These are phyloP conservation scores for Eucalyptus paniculata DNA, from an alignment of 345 rosid genomes.

Conservation along the genomic window DNA sequence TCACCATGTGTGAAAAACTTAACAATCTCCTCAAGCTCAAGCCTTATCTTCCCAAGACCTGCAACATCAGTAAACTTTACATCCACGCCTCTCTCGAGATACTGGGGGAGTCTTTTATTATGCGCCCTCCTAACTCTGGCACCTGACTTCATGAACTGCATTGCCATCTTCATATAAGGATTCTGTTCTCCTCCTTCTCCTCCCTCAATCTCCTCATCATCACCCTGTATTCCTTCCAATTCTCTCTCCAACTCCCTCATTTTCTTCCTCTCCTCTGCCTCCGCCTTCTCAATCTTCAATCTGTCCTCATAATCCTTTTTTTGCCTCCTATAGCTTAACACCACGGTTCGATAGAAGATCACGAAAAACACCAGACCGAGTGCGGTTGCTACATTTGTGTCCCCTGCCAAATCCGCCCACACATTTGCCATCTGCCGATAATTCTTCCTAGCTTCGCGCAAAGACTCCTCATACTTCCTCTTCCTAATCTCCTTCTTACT, in stretches of 20 bases:
- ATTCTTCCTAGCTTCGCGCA: constrained; percentile 50
- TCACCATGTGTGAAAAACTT: constrained; percentile 97
- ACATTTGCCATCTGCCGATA: constrained; percentile 31
- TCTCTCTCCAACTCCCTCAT: constrained; percentile 78
- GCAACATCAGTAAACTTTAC: constrained; percentile 91
- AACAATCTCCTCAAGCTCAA: constrained; percentile 92
- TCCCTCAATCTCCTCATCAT: constrained; percentile 41
- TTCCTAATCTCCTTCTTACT: constrained; percentile 38
- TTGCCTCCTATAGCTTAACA: constrained; percentile 71
- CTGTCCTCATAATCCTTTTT: constrained; percentile 91
- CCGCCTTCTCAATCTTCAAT: constrained; percentile 88
- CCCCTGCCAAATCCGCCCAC: constrained; percentile 63
- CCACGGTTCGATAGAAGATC: constrained; percentile 71
- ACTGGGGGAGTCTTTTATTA: constrained; percentile 66
- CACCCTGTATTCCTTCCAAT: constrained; percentile 57
- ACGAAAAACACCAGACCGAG: constrained; percentile 70
- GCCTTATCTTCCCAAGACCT: constrained; percentile 89
- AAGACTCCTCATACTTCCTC: constrained; percentile 47
- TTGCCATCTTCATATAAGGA: constrained; percentile 72
- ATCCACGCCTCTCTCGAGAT: constrained; percentile 79
- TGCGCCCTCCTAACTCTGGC: constrained; percentile 73
- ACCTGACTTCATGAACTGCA: constrained; percentile 94
- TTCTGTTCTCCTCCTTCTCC: constrained; percentile 48
- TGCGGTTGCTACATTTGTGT: constrained; percentile 49
- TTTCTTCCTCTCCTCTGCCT: constrained; percentile 84